A percentile compares a stretch with the other conserved stretches of the same genome.
phyloP scores from a whole-genome alignment of 2,329 filamentous ascomycete genomes.

The Fonsecaea monophora region DNA sequence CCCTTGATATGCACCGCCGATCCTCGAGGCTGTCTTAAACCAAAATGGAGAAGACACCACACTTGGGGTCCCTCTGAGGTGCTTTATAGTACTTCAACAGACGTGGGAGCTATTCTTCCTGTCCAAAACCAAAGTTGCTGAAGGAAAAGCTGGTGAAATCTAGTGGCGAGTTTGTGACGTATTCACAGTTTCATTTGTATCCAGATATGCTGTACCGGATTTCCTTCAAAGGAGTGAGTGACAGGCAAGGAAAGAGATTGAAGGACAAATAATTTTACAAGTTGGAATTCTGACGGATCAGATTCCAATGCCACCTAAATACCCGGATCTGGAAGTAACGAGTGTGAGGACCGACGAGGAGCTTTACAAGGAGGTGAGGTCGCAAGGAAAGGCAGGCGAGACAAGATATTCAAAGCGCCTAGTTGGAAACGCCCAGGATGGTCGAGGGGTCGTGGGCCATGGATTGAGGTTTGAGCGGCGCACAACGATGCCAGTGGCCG shows the following conservation, averaged over 20 bases:
- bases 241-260: conserved; percentile 20
- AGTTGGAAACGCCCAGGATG: conserved; percentile 1
- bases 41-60: neutral
- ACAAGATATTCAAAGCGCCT: conserved; percentile 24
- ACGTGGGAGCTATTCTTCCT: neutral
- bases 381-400: conserved; percentile 5
- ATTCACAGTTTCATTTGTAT: conserved; percentile 12
- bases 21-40: conserved; percentile 10
- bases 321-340: conserved; percentile 20
- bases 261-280: conserved; percentile 13
- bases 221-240: conserved; percentile 26
- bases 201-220: conserved; percentile 13
- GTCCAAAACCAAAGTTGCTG: neutral
- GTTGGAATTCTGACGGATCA: conserved; percentile 22
- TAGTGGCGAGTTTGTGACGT: conserved; percentile 23
- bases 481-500: conserved; percentile 16
- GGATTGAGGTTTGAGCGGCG: conserved; percentile 24
- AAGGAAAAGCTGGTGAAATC: conserved; percentile 11
- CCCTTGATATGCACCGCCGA: neutral
- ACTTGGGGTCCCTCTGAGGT: neutral
- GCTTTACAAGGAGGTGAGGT: conserved; percentile 18
- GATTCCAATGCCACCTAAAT: conserved; percentile 13
- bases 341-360: conserved; percentile 25
- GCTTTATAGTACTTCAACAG: conserved; percentile 8
- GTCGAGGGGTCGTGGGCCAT: neutral